Base-by-base conservation (phyloP, 2,329 filamentous ascomycete species). In the Aaosphaeria pasadenensis region DNA sequence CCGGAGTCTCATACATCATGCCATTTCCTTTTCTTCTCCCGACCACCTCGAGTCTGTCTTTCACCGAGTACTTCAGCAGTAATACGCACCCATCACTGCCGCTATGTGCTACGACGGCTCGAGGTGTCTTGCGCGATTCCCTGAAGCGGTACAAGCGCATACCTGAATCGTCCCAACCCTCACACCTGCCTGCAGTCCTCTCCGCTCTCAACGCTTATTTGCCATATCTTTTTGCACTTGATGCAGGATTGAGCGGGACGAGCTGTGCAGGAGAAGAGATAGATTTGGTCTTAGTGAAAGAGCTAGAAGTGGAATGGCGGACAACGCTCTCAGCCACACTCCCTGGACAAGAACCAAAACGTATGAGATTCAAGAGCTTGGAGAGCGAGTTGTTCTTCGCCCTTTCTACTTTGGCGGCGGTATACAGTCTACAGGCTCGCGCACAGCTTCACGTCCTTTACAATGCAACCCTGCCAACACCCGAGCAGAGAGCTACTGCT, bases 121-220 rank as follows among this genome's bases (percentile, higher is more conserved):
- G 94, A 51, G 88, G 88, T 58, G 83, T 95, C 13, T 80, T 96
- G 44, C 85, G 90, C 60, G 85, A 92, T 69, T 82, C 85, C 3
- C 79, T 99, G 51, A 97, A 97, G 74, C 85, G 85, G 59, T 86
- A 96, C 77, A 97, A 96, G 71, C 85, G 90, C 45, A 81, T 96
- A n/a, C 80, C 88, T 4, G 78, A 87, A 6, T 67, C 81, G 7
- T 84, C 88, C 28, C 88, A 90, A 68, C 74, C 83, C 5, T 77
- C 85, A 24, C 85, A 90, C 63, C 79, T 99, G 5, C 77, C 83
- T 28, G 80, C 81, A 5, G 77, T 97, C 35, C 77, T 89, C 46
- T 79, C 84, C 32, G 82, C 84, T 36, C 66, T 96, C 7, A 85
- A 86, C 49, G 80, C 80, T 50, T 99, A 97, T 64, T 76, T 96